Base-by-base conservation (phyloP, 2,329 filamentous ascomycete species). In the Rhexocercosporidium sp. region DNA sequence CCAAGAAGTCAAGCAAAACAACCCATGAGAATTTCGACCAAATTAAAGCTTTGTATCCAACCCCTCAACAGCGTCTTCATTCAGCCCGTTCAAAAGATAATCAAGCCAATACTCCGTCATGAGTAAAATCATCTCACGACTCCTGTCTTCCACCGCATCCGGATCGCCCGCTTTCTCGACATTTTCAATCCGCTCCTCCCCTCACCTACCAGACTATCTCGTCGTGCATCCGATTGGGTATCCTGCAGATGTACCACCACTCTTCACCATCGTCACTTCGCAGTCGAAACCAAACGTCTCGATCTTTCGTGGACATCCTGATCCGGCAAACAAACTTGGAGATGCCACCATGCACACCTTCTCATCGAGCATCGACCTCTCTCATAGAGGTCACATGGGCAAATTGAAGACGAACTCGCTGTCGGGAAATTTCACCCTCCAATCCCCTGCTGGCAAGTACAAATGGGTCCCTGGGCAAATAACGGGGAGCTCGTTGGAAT, bases 1-100 rank as follows among this genome's bases (percentile, higher is more conserved):
- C n/a, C n/a, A n/a, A 41, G 25, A 22, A 51, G 6, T 18, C 14
- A 29, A 11, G 4, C 46, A 51, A n/a, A n/a, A n/a, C n/a, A n/a
- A n/a, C 25, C 12, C 2, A 51, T 51, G 22, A 51, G 27, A 51
- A 25, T 29, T 8, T 51, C 47, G 5, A 18, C 47, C 7, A 51
- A 51, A 18, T 29, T 51, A 4, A 29, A 51, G 47, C 29, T 11
- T 29, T 29, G 27, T 12, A 6, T 51, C 22, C 47, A 51, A 51
- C 47, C 47, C 18, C 47, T 51, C 47, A 51, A 51, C 47, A 51
- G 47, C 47, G 47, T 51, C n/a, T n/a, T n/a, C 25, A 29, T 51
- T 18, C 47, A 51, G 29, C 47, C 47, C 14, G 18, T 51, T 9
- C 22, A 51, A 1, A 51, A 51, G 9, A 18, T 51, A 3, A 14